Evolutionary conservation across 768 basidiomycete species (phyloP).

Genomic region (Tricholoma furcatifolium): DNA sequence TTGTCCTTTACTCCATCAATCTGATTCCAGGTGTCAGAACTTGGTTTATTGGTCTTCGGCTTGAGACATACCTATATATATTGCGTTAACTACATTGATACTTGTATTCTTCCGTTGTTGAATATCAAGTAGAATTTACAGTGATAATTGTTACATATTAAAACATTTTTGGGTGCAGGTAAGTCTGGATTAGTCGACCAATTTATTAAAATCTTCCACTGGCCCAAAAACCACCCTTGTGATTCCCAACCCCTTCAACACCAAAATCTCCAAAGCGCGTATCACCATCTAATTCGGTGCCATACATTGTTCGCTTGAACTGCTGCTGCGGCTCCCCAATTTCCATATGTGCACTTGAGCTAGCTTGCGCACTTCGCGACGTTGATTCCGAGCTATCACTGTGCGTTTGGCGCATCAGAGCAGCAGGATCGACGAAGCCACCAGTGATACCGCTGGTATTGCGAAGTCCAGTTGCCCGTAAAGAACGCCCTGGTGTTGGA

Average conservation of each 20-base stretch:
- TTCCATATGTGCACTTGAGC: constrained; percentile 20
- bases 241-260: constrained; percentile 70
- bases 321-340: constrained; percentile 37
- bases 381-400: constrained; percentile 33
- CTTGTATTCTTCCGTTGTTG: constrained; percentile 20
- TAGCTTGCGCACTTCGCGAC: constrained; percentile 35
- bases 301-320: constrained; percentile 76
- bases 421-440: constrained; percentile 41
- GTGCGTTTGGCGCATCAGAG: constrained; percentile 29
- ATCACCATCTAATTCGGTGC: constrained; percentile 78
- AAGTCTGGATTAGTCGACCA: no score
- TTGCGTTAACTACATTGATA: constrained; percentile 10
- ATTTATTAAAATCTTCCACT: constrained; percentile 40
- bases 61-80: constrained; percentile 11
- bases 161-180: no score
- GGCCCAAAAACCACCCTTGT: constrained; percentile 53
- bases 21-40: constrained; percentile 25
- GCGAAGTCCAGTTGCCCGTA: constrained; percentile 35
- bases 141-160: background rate
- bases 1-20: constrained; percentile 69
- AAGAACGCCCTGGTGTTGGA: constrained; percentile 38
- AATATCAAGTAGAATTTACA: constrained; percentile 13
- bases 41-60: constrained; percentile 9
- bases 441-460: constrained; percentile 25
- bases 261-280: constrained; percentile 88